Evolutionary conservation across 1,139 yeast genomes (phyloP).

Genomic region (Taiozyma sp.): DNA sequence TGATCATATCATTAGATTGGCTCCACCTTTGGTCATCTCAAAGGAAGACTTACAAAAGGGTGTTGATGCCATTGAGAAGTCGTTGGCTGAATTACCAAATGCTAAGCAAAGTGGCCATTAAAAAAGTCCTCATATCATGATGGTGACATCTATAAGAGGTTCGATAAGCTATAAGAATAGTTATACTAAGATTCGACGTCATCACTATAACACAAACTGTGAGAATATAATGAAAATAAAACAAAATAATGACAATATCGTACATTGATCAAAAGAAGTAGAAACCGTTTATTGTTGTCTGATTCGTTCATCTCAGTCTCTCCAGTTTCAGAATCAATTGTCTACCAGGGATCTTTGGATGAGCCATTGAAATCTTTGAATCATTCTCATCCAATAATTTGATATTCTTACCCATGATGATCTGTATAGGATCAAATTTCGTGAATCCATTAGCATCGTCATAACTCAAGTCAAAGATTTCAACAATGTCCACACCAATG

Average conservation of each 20-base stretch:
- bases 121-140: neutral
- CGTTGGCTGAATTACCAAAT: conserved; percentile 40
- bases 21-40: conserved; percentile 91
- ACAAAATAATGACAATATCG: neutral
- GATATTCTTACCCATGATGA: conserved; percentile 67
- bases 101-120: conserved; percentile 23
- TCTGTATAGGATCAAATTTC: conserved; percentile 52
- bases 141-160: too few relatives aligned
- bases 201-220: too few relatives aligned
- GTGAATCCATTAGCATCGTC: conserved; percentile 33
- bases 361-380: conserved; percentile 57
- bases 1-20: conserved; percentile 90
- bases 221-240: too few relatives aligned
- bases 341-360: conserved; percentile 61
- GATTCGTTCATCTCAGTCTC: neutral
- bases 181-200: too few relatives aligned
- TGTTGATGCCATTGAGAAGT: conserved; percentile 61
- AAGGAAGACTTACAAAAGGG: conserved; percentile 85
- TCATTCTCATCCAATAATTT: conserved; percentile 39
- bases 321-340: conserved; percentile 41
- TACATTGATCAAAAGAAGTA: neutral
- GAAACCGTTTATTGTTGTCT: too few relatives aligned
- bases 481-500: conserved; percentile 66
- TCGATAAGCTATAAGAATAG: too few relatives aligned
- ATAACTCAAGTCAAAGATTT: conserved; percentile 60